A percentile compares a stretch with the other conserved stretches of the same genome.
Evolutionary conservation across 2,329 filamentous ascomycete species (phyloP).

Genomic region (Epichloe brachyelytri): DNA sequence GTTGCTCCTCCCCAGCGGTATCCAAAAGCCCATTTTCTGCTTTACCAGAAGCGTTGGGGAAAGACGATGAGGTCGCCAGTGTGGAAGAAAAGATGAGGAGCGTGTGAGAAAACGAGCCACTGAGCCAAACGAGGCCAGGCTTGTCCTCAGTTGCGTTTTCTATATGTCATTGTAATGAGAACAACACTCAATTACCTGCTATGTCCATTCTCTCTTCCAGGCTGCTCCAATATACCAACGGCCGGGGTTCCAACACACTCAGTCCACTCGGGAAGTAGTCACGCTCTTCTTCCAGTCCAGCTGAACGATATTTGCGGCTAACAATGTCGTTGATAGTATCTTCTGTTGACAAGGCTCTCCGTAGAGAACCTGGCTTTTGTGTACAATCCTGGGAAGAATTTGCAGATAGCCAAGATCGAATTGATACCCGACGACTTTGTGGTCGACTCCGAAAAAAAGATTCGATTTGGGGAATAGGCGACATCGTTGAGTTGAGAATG

Average conservation of each 20-base stretch:
- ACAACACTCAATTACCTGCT: neutral
- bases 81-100: too few relatives aligned
- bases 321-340: constrained; percentile 47
- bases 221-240: constrained; percentile 50
- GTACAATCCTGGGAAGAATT: neutral
- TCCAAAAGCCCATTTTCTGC: too few relatives aligned
- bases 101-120: too few relatives aligned
- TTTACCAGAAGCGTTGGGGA: too few relatives aligned
- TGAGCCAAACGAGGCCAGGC: too few relatives aligned
- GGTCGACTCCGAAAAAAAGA: neutral
- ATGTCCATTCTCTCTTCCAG: constrained; percentile 46
- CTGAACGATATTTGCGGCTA: constrained; percentile 41
- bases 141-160: too few relatives aligned
- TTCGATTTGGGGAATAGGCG: neutral
- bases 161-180: neutral
- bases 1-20: too few relatives aligned
- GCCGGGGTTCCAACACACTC: constrained; percentile 46
- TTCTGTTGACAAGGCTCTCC: constrained; percentile 30
- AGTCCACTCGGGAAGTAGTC: constrained; percentile 39
- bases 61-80: too few relatives aligned
- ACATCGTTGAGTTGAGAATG: neutral
- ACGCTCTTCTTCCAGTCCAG: constrained; percentile 45
- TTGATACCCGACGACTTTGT: neutral
- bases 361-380: constrained; percentile 8
- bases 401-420: neutral